Percentiles rank a stretch among this genome's conserved stretches.
Conservation (phyloP, 306 rosid species). For the Inga laurina region DNA sequence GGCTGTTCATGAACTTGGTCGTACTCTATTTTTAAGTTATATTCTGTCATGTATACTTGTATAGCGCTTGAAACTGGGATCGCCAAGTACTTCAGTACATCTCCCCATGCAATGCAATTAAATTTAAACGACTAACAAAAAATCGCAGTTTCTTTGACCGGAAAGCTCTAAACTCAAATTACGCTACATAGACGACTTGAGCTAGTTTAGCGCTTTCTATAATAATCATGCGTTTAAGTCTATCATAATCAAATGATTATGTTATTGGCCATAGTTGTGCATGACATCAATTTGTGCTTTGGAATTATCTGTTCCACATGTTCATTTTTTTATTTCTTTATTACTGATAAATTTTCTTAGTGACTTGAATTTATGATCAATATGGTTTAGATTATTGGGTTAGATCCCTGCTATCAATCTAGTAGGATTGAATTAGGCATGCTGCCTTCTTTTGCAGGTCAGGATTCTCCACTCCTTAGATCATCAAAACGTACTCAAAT, state of each 20-base stretch:
- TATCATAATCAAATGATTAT: not conserved
- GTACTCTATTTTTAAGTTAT: not conserved
- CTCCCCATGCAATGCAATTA: not conserved
- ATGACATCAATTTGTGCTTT: not conserved
- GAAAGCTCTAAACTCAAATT: not conserved
- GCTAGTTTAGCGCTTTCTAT: not conserved
- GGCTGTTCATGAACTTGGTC: not conserved
- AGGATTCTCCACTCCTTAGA: conserved; percentile 87
- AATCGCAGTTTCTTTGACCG: not conserved
- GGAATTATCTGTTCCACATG: not conserved
- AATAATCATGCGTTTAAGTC: not conserved
- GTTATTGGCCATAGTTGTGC: not conserved
- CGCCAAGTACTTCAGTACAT: not conserved
- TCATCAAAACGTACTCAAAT: conserved; percentile 77
- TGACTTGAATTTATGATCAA: not conserved
- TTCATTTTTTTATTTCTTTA: not conserved
- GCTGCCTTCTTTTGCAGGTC: conserved; percentile 55
- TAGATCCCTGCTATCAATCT: not conserved
- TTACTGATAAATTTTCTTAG: not conserved
- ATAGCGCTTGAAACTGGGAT: not conserved
- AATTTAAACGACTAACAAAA: not conserved
- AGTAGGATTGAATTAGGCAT: not conserved
- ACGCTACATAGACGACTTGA: not conserved
- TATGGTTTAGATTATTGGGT: not conserved
- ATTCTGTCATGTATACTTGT: not conserved